Evolutionary conservation across 2,329 filamentous ascomycete species (phyloP), one percentile per base, ranked within the genome.

Genomic region (Rhinocladiella similis): DNA sequence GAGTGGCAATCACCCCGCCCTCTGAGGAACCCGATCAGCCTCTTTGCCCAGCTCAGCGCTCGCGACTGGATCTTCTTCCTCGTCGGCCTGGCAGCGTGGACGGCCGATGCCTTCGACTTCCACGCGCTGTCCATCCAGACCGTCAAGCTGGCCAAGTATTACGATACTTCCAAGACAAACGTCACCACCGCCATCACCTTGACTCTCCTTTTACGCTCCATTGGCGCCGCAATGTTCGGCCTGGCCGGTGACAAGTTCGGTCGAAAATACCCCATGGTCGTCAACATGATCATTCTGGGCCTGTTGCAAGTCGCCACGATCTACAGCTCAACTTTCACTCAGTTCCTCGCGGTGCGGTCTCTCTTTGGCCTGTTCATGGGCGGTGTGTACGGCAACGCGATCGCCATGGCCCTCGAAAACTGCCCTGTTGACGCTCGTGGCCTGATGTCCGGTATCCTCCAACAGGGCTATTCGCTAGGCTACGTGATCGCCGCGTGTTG

Each of bases 91-190:
- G 72, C 81, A 33, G 86, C 88, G 14, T 93, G 90, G 90, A 88
- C 84, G 1, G 89, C 88, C 54, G 90, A 93, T 70, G 89, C 89
- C 3, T 93, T 92, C 69, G 89, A 91, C 72, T 93, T 92, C 69
- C 88, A 91, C 72, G 87, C 89, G 22, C 79, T 93, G 7, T 89
- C 86, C 3, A 89, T 93, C 62, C 89, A 91, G 70, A 89, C 88
- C 3, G 81, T 81, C 63, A 90, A 91, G 73, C 76, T 92, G 20
- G 81, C 82, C 3, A 71, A 77, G 2, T 83, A 83, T 63, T 87
- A 84, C 65, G 63, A 76, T 16, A 76, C 75, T 49, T 83, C 83
- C 59, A 85, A 84, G 63, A 89, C 88, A 0, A 79, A 87, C 52
- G 87, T 93, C 64, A 84, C 85, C 2, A 88, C 87, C 6, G 88